A percentile compares a stretch with the other conserved stretches of the same genome.
Conservation (phyloP, 768 basidiomycete genomes). For the Phlebiopsis flavidoalba region DNA sequence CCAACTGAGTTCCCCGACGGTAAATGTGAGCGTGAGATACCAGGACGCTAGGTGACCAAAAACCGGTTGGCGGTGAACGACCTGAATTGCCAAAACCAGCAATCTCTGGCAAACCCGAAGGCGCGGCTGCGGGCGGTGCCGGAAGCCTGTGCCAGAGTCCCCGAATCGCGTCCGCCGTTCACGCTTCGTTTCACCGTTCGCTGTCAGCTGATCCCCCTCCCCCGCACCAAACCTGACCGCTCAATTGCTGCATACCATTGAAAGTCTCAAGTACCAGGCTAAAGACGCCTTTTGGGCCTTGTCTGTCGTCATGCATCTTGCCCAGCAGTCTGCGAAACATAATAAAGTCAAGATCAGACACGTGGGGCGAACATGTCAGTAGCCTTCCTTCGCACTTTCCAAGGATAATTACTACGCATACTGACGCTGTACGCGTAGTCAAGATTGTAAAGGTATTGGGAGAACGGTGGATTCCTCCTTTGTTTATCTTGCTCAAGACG, state of each 20-base stretch:
- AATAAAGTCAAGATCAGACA: conserved; percentile 89
- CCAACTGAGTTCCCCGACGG: too few species aligned
- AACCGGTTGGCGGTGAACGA: background rate
- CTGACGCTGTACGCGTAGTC: conserved; percentile 39
- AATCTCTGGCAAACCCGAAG: background rate
- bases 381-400: background rate
- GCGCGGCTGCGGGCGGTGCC: conserved; percentile 1
- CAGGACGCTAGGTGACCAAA: background rate
- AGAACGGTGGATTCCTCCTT: conserved; percentile 95
- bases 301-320: conserved; percentile 59
- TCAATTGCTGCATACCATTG: conserved; percentile 22
- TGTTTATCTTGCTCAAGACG: conserved; percentile 85
- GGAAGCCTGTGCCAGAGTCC: background rate
- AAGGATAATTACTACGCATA: background rate
- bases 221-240: too few species aligned
- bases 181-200: background rate
- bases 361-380: conserved; percentile 91
- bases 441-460: conserved; percentile 90
- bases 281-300: conserved; percentile 82
- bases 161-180: conserved; percentile 2
- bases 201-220: too few species aligned
- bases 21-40: background rate
- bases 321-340: conserved; percentile 68
- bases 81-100: background rate
- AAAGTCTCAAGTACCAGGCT: conserved; percentile 39